Evolutionary conservation across 2,329 filamentous ascomycete species (phyloP).

Genomic region (Hymenoscyphus occultus): DNA sequence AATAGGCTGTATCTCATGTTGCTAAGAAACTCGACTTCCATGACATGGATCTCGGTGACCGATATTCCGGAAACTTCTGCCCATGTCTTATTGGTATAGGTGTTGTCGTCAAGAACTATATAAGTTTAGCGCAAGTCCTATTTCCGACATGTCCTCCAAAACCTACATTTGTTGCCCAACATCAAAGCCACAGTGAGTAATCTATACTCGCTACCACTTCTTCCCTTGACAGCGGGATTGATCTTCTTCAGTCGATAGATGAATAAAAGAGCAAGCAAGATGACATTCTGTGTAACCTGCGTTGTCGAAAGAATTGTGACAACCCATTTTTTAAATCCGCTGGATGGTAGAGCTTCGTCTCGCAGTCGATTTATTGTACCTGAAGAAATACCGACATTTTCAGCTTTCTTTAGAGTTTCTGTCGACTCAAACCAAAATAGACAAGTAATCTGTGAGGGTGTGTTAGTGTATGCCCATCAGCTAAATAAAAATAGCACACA

Average conservation of each 20-base stretch:
- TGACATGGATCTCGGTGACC: conserved; percentile 93
- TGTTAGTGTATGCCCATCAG: conserved; percentile 21
- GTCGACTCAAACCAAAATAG: conserved; percentile 97
- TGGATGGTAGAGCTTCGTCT: conserved; percentile 70
- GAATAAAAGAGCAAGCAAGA: conserved; percentile 84
- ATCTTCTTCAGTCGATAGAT: conserved; percentile 89
- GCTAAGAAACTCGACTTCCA: conserved; percentile 99
- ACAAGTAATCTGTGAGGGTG: conserved; percentile 71
- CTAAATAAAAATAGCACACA: neutral
- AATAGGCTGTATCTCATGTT: conserved; percentile 96
- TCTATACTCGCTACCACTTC: conserved; percentile 88
- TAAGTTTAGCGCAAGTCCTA: conserved; percentile 26
- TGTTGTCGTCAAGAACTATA: conserved; percentile 90
- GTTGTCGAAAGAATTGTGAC: conserved; percentile 87
- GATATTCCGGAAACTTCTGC: conserved; percentile 94
- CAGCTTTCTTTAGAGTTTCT: conserved; percentile 71
- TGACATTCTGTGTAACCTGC: conserved; percentile 94
- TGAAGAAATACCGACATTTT: conserved; percentile 46
- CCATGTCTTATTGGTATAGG: conserved; percentile 99
- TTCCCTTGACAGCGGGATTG: conserved; percentile 85
- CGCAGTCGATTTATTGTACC: conserved; percentile 53
- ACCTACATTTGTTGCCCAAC: conserved; percentile 92
- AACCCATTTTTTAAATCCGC: conserved; percentile 91
- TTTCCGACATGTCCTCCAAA: neutral
- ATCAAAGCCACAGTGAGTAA: conserved; percentile 92